Conservation (phyloP, 768 basidiomycete genomes). For the Vararia minispora region DNA sequence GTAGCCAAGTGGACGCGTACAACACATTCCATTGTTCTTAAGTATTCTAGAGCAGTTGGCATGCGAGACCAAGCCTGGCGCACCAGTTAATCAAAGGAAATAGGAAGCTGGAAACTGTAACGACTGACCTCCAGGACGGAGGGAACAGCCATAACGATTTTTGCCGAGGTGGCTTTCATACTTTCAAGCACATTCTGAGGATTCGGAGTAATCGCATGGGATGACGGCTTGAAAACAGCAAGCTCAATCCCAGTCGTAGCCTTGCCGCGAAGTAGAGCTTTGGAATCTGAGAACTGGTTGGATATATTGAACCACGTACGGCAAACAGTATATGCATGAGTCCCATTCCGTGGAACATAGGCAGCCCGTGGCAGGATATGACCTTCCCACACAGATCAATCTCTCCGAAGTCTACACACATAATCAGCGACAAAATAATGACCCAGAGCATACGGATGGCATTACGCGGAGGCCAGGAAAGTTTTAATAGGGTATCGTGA, state of each 20-base stretch:
- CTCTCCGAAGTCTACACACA: conserved; percentile 13
- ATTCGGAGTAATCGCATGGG: conserved; percentile 20
- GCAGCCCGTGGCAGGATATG: conserved; percentile 20
- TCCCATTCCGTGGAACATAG: conserved; percentile 24
- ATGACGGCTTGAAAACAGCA: conserved; percentile 19
- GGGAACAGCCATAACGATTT: conserved; percentile 21
- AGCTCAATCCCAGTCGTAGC: conserved; percentile 18
- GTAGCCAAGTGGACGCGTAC: conserved; percentile 6
- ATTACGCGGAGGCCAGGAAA: conserved; percentile 1
- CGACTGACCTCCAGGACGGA: conserved; percentile 22
- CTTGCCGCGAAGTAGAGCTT: conserved; percentile 9
- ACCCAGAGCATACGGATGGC: background rate
- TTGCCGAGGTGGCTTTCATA: conserved; percentile 14
- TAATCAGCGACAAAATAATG: background rate
- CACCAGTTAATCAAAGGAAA: background rate
- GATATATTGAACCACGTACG: conserved; percentile 8
- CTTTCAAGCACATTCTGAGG: conserved; percentile 20
- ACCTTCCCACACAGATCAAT: conserved; percentile 16
- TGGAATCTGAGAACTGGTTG: background rate
- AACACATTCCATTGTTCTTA: conserved; percentile 15
- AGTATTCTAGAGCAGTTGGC: conserved; percentile 11
- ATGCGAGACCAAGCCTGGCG: conserved; percentile 17
- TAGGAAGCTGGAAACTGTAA: background rate
- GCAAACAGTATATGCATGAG: conserved; percentile 16
- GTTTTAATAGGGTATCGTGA: conserved; percentile 7